Conservation (phyloP, 208 protist genomes). For the Leishmania arabica region DNA sequence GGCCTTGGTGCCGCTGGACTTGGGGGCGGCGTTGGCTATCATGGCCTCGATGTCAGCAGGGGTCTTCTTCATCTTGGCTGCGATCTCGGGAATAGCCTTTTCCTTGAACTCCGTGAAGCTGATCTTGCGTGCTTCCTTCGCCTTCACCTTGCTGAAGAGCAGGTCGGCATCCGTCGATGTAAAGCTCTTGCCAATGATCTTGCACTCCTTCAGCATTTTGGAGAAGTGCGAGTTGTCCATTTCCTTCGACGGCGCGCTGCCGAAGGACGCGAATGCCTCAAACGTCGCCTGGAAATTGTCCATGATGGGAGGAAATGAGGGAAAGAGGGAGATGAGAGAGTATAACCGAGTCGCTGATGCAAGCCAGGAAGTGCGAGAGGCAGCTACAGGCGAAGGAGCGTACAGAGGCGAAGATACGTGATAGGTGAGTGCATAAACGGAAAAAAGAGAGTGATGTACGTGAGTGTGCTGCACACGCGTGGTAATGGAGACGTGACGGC, state of each 20-base stretch:
- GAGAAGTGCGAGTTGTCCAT: constrained; percentile 93
- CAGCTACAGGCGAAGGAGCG: not conserved
- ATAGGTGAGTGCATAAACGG: not conserved
- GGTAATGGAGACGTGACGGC: not conserved
- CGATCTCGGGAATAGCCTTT: constrained; percentile 84
- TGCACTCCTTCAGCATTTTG: constrained; percentile 93
- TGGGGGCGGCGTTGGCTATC: constrained; percentile 48
- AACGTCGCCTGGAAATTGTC: constrained; percentile 62
- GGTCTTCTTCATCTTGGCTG: constrained; percentile 86
- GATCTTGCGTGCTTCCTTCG: constrained; percentile 88
- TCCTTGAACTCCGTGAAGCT: constrained; percentile 70
- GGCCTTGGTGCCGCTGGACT: constrained; percentile 79
- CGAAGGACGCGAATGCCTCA: constrained; percentile 89
- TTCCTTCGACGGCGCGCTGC: constrained; percentile 77
- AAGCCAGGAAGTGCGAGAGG: not conserved
- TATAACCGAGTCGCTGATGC: not conserved
- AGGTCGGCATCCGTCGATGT: constrained; percentile 89
- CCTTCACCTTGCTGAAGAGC: constrained; percentile 92
- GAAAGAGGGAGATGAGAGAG: not conserved
- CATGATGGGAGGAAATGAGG: constrained; percentile 24
- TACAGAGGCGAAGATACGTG: not conserved
- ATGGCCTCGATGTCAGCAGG: constrained; percentile 62
- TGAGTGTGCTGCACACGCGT: not conserved
- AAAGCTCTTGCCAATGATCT: constrained; percentile 91
- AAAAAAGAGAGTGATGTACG: not conserved